Evolutionary conservation across 441 rosid species (phyloP).

Genomic region (Euphorbia celastroides): DNA sequence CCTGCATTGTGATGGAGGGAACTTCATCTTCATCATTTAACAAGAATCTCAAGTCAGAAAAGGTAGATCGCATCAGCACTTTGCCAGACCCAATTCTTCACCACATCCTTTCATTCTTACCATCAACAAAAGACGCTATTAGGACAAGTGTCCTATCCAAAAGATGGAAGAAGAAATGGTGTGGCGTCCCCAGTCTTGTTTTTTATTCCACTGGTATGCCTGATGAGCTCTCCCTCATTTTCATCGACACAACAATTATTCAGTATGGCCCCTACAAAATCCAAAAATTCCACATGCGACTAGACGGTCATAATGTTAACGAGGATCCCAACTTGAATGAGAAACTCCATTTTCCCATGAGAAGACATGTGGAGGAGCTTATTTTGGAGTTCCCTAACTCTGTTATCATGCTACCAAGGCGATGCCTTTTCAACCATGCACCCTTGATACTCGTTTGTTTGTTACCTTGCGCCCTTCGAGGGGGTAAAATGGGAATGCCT

Average conservation of each 20-base stretch:
- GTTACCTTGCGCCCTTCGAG: background rate
- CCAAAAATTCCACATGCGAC: background rate
- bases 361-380: background rate
- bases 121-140: slow-evolving; percentile 10
- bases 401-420: background rate
- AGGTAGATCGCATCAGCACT: slow-evolving; percentile 8
- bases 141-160: slow-evolving; percentile 16
- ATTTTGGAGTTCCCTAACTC: background rate
- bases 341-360: background rate
- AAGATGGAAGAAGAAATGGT: slow-evolving; percentile 17
- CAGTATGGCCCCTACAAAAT: background rate
- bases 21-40: background rate
- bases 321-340: background rate
- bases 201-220: background rate
- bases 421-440: background rate
- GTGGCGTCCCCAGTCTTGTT: slow-evolving; percentile 8
- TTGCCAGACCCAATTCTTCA: slow-evolving; percentile 20
- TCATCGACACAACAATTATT: slow-evolving; percentile 1
- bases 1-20: background rate
- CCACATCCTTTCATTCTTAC: slow-evolving; percentile 16
- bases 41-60: background rate
- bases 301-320: too few relatives aligned
- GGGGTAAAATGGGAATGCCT: background rate
- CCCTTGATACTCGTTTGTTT: background rate
- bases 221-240: background rate